These are phyloP conservation scores for Aspergillus bertholletiae DNA, from an alignment of 495 filamentous ascomycete genomes.

Conservation along the genomic window DNA sequence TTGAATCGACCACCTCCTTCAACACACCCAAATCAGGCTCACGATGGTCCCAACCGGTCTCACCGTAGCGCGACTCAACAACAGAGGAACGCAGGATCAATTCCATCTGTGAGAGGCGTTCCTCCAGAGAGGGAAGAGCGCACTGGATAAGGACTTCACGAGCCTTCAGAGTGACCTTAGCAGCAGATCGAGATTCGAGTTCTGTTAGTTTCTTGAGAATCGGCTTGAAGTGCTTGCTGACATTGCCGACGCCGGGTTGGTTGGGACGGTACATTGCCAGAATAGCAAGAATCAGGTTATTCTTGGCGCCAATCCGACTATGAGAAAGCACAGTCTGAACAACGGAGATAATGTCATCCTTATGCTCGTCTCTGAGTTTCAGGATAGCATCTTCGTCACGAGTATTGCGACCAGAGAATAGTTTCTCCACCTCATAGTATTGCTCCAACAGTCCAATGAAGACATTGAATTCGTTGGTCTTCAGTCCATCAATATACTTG, in stretches of 20 bases:
- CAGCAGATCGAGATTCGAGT: slow-evolving; percentile 81
- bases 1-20: slow-evolving; percentile 97
- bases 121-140: slow-evolving; percentile 91
- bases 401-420: slow-evolving; percentile 78
- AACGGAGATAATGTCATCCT: slow-evolving; percentile 79
- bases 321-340: slow-evolving; percentile 90
- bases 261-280: slow-evolving; percentile 93
- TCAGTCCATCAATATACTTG: slow-evolving; percentile 82
- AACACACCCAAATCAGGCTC: slow-evolving; percentile 82
- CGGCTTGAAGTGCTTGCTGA: slow-evolving; percentile 82
- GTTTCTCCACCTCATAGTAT: slow-evolving; percentile 78
- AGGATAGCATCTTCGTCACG: slow-evolving; percentile 95
- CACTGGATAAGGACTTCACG: slow-evolving; percentile 96
- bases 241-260: slow-evolving; percentile 82
- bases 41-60: slow-evolving; percentile 95
- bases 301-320: slow-evolving; percentile 87
- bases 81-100: slow-evolving; percentile 96
- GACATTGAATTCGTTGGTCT: slow-evolving; percentile 81
- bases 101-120: slow-evolving; percentile 94
- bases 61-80: slow-evolving; percentile 93
- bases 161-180: slow-evolving; percentile 95
- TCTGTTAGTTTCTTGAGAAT: slow-evolving; percentile 84
- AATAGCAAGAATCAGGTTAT: slow-evolving; percentile 88
- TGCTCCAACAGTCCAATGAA: slow-evolving; percentile 73
- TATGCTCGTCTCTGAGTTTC: slow-evolving; percentile 91